A percentile compares a stretch with the other conserved stretches of the same genome.
Evolutionary conservation across 2,329 filamentous ascomycete genomes (phyloP).

Genomic region (Monilinia aucupariae): DNA sequence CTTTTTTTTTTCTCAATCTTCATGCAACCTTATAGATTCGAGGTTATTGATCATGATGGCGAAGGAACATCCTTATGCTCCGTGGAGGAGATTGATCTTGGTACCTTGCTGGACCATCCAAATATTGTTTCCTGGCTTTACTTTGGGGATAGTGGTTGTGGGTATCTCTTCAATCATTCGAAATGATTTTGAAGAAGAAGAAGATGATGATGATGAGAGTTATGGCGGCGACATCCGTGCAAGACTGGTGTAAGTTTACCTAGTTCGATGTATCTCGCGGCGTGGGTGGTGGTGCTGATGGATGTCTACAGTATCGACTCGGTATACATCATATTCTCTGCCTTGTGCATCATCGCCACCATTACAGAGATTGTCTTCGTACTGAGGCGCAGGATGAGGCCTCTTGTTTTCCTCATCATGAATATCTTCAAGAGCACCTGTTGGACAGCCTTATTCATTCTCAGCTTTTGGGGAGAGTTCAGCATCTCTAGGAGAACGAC

Average conservation of each 20-base stretch:
- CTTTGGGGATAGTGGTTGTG: background rate
- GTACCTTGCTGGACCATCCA: constrained; percentile 15
- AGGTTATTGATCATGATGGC: constrained; percentile 2
- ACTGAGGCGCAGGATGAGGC: constrained; percentile 24
- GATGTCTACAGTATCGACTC: background rate
- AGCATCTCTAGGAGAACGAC: background rate
- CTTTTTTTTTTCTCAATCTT: background rate
- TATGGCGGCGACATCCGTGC: background rate
- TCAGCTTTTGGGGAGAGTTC: constrained; percentile 19
- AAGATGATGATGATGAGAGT: background rate
- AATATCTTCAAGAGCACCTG: constrained; percentile 25
- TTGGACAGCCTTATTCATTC: constrained; percentile 23
- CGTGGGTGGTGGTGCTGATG: background rate
- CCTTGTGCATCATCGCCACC: constrained; percentile 24
- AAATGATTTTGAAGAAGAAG: background rate
- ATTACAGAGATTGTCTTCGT: constrained; percentile 30
- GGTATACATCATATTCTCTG: constrained; percentile 2
- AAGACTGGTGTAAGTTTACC: background rate
- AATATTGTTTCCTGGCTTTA: constrained; percentile 3
- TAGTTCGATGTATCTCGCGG: too few species aligned
- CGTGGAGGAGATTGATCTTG: constrained; percentile 10
- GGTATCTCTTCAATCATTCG: background rate
- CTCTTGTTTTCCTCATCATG: constrained; percentile 25
- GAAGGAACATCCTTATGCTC: constrained; percentile 13
- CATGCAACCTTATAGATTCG: background rate